Percentiles rank a stretch among this genome's conserved stretches.
Evolutionary conservation across 345 rosid species (phyloP).

Genomic region (Pugionium dolabratum): DNA sequence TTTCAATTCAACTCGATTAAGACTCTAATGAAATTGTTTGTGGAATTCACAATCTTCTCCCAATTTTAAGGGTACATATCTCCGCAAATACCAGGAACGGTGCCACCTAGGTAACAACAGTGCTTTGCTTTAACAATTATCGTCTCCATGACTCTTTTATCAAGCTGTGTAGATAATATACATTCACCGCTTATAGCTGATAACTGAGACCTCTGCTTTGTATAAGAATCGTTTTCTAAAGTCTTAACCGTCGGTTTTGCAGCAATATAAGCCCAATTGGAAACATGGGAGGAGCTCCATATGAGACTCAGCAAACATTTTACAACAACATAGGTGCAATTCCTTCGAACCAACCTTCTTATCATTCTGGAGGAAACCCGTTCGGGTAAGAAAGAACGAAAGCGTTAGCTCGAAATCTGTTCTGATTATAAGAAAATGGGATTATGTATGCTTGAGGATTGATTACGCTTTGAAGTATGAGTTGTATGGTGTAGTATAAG

Average conservation of each 20-base stretch:
- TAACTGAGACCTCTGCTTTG: background rate
- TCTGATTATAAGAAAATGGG: too few species aligned
- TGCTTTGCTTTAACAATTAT: background rate
- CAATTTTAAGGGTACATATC: conserved; percentile 60
- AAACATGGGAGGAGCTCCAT: conserved; percentile 42
- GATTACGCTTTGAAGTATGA: conserved; percentile 7
- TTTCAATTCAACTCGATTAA: background rate
- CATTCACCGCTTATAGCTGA: too few species aligned
- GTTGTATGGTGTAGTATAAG: conserved; percentile 19
- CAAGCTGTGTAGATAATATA: background rate
- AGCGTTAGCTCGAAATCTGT: conserved; percentile 1
- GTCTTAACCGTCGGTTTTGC: conserved; percentile 38
- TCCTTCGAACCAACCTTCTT: conserved; percentile 28
- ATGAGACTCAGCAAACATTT: conserved; percentile 48
- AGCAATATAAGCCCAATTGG: conserved; percentile 44
- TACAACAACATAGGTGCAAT: conserved; percentile 48
- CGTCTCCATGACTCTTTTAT: background rate
- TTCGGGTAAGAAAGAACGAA: conserved; percentile 32
- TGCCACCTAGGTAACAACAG: conserved; percentile 56
- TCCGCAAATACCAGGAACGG: conserved; percentile 54
- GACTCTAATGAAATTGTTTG: conserved; percentile 11
- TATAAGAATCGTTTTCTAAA: background rate
- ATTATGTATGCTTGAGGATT: conserved; percentile 1
- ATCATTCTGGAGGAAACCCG: conserved; percentile 38
- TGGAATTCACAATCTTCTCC: conserved; percentile 5